phyloP scores from a whole-genome alignment of 1,139 yeast genomes.

The Candida smagusa region DNA sequence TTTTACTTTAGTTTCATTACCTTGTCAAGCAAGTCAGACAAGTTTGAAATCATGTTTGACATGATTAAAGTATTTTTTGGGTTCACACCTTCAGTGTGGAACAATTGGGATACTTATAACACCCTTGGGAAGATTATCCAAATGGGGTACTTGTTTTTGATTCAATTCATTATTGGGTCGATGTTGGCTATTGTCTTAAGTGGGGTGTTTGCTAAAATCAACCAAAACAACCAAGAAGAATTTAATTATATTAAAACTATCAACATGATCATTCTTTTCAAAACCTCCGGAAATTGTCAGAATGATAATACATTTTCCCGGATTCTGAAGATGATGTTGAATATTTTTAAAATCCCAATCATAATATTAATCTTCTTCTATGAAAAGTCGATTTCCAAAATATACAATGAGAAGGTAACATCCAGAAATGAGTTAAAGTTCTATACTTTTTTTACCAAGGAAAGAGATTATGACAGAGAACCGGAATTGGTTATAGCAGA shows the following conservation, averaged over 20 bases:
- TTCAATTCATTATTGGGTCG: conserved; percentile 57
- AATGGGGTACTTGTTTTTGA: conserved; percentile 52
- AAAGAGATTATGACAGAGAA: conserved; percentile 28
- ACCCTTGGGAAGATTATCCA: conserved; percentile 47
- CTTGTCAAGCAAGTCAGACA: conserved; percentile 41
- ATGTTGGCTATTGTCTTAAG: conserved; percentile 58
- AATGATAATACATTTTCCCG: not conserved
- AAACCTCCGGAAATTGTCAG: conserved; percentile 7
- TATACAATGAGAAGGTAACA: conserved; percentile 12
- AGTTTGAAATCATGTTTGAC: conserved; percentile 49
- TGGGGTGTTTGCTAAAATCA: conserved; percentile 39
- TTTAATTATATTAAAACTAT: conserved; percentile 41
- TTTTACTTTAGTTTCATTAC: conserved; percentile 58
- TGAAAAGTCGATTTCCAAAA: conserved; percentile 24
- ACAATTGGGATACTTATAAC: conserved; percentile 53
- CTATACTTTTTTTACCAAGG: conserved; percentile 34
- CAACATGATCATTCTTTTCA: conserved; percentile 34
- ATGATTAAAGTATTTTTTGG: conserved; percentile 58
- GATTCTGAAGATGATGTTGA: conserved; percentile 13
- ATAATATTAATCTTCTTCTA: conserved; percentile 31
- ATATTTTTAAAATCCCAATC: conserved; percentile 32
- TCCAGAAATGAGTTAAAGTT: conserved; percentile 23
- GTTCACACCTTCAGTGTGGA: conserved; percentile 65
- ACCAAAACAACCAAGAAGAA: conserved; percentile 38
- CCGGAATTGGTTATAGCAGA: conserved; percentile 23